A percentile compares a stretch with the other conserved stretches of the same genome.
These are phyloP conservation scores for Chaetomium olivaceum DNA, from an alignment of 2,329 filamentous ascomycete genomes.

Conservation along the genomic window DNA sequence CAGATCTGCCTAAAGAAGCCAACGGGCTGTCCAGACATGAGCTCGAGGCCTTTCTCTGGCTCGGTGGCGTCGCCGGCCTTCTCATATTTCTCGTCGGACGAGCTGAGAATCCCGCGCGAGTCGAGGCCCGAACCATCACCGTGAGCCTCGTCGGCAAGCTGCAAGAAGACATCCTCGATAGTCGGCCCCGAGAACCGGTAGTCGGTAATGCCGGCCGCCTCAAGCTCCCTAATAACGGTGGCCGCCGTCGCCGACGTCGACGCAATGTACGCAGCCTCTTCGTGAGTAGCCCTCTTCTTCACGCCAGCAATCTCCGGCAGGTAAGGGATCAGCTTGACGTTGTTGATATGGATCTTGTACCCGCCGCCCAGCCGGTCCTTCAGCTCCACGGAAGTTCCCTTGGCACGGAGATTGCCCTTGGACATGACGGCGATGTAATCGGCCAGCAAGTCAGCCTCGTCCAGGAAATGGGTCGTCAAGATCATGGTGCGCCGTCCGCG, in stretches of 20 bases:
- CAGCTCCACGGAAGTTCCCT: constrained; percentile 81
- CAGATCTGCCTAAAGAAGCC: constrained; percentile 68
- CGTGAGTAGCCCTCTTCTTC: constrained; percentile 61
- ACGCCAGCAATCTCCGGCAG: constrained; percentile 57
- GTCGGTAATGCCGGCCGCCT: constrained; percentile 66
- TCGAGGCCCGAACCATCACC: constrained; percentile 44
- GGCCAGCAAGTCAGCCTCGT: constrained; percentile 86
- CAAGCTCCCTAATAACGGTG: constrained; percentile 67
- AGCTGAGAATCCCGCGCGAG: constrained; percentile 17
- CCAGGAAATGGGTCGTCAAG: constrained; percentile 88
- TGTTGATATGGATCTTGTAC: constrained; percentile 76
- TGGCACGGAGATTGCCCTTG: constrained; percentile 76
- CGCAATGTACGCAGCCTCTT: constrained; percentile 72
- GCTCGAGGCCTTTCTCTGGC: constrained; percentile 47
- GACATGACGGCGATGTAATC: constrained; percentile 89
- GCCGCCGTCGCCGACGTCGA: constrained; percentile 70
- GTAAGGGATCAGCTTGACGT: constrained; percentile 51
- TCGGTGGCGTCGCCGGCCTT: constrained; percentile 32
- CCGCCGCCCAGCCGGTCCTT: constrained; percentile 81
- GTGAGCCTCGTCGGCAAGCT: constrained; percentile 77
- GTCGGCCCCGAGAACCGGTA: constrained; percentile 88
- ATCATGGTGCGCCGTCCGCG: constrained; percentile 80
- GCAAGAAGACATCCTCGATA: constrained; percentile 89
- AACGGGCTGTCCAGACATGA: constrained; percentile 69
- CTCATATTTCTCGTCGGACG: constrained; percentile 34